phyloP scores from a whole-genome alignment of 1,284 basidiomycete genomes.

The Cryptococcus hybrid region DNA sequence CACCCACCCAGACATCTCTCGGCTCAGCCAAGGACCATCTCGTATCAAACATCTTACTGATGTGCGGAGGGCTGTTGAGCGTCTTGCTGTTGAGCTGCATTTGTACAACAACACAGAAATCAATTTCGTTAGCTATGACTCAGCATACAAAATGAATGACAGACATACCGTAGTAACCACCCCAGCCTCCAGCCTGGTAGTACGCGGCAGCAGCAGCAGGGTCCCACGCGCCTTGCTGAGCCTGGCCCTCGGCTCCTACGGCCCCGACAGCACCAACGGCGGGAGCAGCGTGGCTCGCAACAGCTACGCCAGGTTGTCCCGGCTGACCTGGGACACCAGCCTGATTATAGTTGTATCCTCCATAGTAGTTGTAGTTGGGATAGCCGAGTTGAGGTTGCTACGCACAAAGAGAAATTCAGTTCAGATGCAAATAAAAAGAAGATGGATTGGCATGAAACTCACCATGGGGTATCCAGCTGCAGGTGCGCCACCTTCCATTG shows the following conservation, averaged over 20 bases:
- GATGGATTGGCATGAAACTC: not conserved
- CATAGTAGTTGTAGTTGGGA: constrained; percentile 41
- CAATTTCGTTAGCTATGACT: too few species aligned
- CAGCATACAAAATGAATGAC: not conserved
- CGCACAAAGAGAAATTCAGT: constrained; percentile 1
- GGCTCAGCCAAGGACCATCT: too few species aligned
- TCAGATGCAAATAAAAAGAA: not conserved
- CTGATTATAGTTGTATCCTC: constrained; percentile 40
- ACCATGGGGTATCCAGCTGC: constrained; percentile 17
- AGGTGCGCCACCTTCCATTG: constrained; percentile 16
- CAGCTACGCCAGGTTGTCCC: constrained; percentile 21
- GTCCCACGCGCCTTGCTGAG: constrained; percentile 30
- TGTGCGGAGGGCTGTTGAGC: too few species aligned
- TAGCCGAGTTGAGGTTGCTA: constrained; percentile 27
- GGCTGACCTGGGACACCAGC: constrained; percentile 41
- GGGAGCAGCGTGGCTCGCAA: constrained; percentile 3
- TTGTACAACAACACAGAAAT: too few species aligned
- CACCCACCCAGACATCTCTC: too few species aligned
- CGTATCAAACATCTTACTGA: too few species aligned
- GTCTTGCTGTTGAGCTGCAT: too few species aligned
- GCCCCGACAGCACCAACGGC: constrained; percentile 6
- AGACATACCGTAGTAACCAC: constrained; percentile 42
- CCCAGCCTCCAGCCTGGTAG: constrained; percentile 43
- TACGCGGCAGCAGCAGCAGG: constrained; percentile 36
- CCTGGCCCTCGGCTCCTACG: constrained; percentile 7